Percentiles rank a stretch among this genome's conserved stretches.
Evolutionary conservation across 345 rosid genomes (phyloP).

Genomic region (Eutrema yunnanense): DNA sequence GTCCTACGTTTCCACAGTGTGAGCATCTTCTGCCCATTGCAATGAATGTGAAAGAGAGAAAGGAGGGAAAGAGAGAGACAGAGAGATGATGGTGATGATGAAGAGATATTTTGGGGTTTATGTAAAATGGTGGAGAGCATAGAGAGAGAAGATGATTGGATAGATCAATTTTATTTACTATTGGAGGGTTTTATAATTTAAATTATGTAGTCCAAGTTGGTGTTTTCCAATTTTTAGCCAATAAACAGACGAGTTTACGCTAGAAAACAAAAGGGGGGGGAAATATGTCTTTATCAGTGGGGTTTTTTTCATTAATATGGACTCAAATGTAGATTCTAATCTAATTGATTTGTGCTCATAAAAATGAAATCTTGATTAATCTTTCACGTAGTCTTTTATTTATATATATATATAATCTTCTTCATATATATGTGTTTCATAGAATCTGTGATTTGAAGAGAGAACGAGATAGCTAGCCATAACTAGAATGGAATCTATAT

Average conservation of each 20-base stretch:
- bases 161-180: constrained; percentile 12
- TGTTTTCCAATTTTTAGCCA: constrained; percentile 26
- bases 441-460: not conserved
- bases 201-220: constrained; percentile 17
- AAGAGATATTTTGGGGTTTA: constrained; percentile 23
- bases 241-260: constrained; percentile 8
- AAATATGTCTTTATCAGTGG: constrained; percentile 1
- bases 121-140: constrained; percentile 29
- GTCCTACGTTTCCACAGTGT: constrained; percentile 32
- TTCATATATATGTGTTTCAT: not conserved
- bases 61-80: not conserved
- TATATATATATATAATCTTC: no score
- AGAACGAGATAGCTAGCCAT: constrained; percentile 13
- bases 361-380: not conserved
- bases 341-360: not conserved
- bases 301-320: not conserved
- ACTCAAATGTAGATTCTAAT: not conserved
- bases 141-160: constrained; percentile 26
- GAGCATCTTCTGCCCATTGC: constrained; percentile 35
- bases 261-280: constrained; percentile 4
- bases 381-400: not conserved
- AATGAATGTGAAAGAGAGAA: not conserved
- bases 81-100: constrained; percentile 6
- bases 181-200: not conserved
- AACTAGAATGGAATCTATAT: not conserved